Base-by-base conservation (phyloP, 805 yeast genomes). In the Kodamaea sagamina region DNA sequence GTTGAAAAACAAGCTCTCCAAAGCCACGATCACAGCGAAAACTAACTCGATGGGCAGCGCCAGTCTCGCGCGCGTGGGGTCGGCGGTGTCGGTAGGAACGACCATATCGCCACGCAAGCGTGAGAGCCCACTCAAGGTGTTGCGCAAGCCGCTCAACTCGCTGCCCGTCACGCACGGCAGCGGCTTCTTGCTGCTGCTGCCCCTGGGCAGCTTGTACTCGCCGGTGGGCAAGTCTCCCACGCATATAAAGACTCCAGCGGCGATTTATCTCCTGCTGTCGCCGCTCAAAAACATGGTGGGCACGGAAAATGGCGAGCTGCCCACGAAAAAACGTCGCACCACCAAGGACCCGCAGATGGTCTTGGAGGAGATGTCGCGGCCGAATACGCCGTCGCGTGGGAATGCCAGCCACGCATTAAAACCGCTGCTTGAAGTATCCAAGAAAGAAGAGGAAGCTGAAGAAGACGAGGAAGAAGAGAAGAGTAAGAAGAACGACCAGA, bases 21-120 rank as follows among this genome's bases (percentile, higher is more conserved):
- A 61, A 48, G 76, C 76, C 9, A 65, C 74, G n/a, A 66, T 68
- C 26, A 61, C 76, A 11, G 76, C 76, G 25, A 71, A 68, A 47
- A 72, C 40, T 29, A 35, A 32, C 16, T 36, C 35, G 4, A n/a
- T 28, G 10, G 34, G 34, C 15, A 29, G 19, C 11, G 6, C 12
- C 15, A 17, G 19, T 13, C 26, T 37, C 15, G 12, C 28, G 25
- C 17, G 18, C 3, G 12, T 28, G 4, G 17, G 16, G 3, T 35
- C 38, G 13, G 6, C 16, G 2, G 28, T 18, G 9, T 21, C 38
- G 10, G 28, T 29, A 6, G 34, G 34, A 6, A 21, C 38, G 11
- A 21, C 26, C 10, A 25, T 37, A 11, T 47, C 55, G 18, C 51
- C 60, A 11, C 43, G 48, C 4, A 43, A 56, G 25, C 3, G 34